Percentiles rank a stretch among this genome's conserved stretches.
phyloP scores from a whole-genome alignment of 2,329 filamentous ascomycete genomes.

The Westerdykella ornata region DNA sequence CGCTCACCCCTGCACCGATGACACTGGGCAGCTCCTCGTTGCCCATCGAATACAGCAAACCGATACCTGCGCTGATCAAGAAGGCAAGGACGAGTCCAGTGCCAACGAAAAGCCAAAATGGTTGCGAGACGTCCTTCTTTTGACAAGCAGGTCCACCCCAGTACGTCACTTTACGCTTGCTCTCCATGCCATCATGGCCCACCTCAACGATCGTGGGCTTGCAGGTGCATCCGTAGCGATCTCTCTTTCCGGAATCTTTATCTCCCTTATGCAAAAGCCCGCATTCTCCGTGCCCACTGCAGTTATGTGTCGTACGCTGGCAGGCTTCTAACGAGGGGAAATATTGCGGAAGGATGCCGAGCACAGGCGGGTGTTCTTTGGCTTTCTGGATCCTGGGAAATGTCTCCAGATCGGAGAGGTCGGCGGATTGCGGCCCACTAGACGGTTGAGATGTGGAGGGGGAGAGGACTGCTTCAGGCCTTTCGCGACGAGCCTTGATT shows the following conservation, averaged over 20 bases:
- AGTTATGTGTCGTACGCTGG: constrained; percentile 63
- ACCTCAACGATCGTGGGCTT: constrained; percentile 49
- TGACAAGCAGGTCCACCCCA: constrained; percentile 86
- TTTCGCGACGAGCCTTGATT: constrained; percentile 23
- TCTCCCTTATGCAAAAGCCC: constrained; percentile 53
- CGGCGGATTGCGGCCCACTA: constrained; percentile 10
- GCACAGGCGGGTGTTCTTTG: constrained; percentile 30
- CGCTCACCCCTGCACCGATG: constrained; percentile 87
- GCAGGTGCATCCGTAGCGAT: constrained; percentile 78
- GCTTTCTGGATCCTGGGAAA: constrained; percentile 21
- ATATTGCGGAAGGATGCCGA: constrained; percentile 57
- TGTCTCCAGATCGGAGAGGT: constrained; percentile 23
- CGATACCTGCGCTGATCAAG: constrained; percentile 63
- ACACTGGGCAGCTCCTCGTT: constrained; percentile 85
- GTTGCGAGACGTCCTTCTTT: constrained; percentile 82
- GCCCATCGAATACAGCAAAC: constrained; percentile 75
- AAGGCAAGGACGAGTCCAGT: constrained; percentile 65
- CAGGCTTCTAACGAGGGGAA: constrained; percentile 66
- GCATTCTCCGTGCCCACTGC: constrained; percentile 77
- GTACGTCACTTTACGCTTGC: constrained; percentile 52
- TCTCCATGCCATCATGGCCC: constrained; percentile 44
- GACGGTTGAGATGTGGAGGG: constrained; percentile 20
- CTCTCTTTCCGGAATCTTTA: constrained; percentile 29
- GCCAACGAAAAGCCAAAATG: constrained; percentile 79
- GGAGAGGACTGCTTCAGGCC: constrained; percentile 28